Evolutionary conservation across 305 asterid species (phyloP).

Genomic region (Petunia hybrid): DNA sequence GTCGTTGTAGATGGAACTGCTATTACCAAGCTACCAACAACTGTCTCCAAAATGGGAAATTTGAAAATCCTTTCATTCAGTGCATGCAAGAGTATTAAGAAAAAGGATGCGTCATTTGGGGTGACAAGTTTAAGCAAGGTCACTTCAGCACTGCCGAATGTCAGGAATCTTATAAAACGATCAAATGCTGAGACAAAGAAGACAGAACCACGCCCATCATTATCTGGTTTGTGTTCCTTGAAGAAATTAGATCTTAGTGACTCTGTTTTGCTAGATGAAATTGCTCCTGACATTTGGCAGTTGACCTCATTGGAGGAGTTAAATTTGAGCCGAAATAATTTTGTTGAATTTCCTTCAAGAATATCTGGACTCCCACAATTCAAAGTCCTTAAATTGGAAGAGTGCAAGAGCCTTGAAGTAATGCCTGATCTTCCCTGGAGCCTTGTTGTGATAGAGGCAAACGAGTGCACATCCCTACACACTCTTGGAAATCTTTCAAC

Average conservation of each 20-base stretch:
- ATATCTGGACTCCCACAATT: slow-evolving; percentile 26
- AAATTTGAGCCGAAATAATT: slow-evolving; percentile 29
- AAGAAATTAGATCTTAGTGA: slow-evolving; percentile 29
- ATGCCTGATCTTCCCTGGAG: slow-evolving; percentile 35
- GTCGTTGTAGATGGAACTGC: slow-evolving; percentile 35
- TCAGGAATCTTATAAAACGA: neutral
- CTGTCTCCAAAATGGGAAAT: slow-evolving; percentile 21
- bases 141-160: slow-evolving; percentile 10
- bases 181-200: neutral
- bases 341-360: slow-evolving; percentile 17
- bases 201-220: slow-evolving; percentile 14
- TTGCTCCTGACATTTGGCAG: slow-evolving; percentile 25
- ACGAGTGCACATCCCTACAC: slow-evolving; percentile 24
- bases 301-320: slow-evolving; percentile 35
- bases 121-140: neutral
- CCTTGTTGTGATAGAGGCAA: slow-evolving; percentile 31
- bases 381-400: slow-evolving; percentile 27
- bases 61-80: slow-evolving; percentile 32
- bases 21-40: slow-evolving; percentile 26
- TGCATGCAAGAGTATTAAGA: slow-evolving; percentile 28
- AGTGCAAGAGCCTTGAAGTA: slow-evolving; percentile 27
- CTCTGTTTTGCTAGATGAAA: slow-evolving; percentile 28
- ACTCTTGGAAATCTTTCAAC: slow-evolving; percentile 29
- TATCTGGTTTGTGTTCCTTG: slow-evolving; percentile 31
- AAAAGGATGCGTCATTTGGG: neutral